phyloP scores from a whole-genome alignment of 257 asterid species.

The Lycium barbarum region DNA sequence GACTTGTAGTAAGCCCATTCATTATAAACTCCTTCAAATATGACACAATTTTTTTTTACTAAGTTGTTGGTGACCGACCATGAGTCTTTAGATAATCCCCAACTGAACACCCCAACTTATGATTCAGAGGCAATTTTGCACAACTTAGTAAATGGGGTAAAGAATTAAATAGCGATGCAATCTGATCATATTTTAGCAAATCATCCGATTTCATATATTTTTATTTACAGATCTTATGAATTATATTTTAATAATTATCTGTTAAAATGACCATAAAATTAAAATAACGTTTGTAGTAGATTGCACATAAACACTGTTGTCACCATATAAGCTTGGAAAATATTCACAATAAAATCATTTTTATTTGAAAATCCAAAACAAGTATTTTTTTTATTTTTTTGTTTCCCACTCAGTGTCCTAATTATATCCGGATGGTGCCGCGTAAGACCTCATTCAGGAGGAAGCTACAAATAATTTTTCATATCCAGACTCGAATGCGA shows the following conservation, averaged over 20 bases:
- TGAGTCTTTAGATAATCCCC: no score
- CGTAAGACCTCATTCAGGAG: no score
- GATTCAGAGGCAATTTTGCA: not conserved
- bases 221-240: not conserved
- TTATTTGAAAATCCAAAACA: not conserved
- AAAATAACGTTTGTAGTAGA: not conserved
- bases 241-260: not conserved
- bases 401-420: no score
- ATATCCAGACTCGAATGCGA: no score
- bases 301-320: not conserved
- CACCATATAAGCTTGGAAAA: not conserved
- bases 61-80: no score
- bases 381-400: no score
- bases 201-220: not conserved
- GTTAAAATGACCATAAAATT: not conserved
- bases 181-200: not conserved
- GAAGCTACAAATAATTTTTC: no score
- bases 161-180: not conserved
- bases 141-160: not conserved
- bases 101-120: no score
- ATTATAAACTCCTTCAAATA: no score
- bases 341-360: not conserved
- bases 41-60: no score
- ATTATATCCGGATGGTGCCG: no score
- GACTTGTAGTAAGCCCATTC: no score